Conservation (phyloP, 768 basidiomycete species). For the Hypholoma sublateritium region DNA sequence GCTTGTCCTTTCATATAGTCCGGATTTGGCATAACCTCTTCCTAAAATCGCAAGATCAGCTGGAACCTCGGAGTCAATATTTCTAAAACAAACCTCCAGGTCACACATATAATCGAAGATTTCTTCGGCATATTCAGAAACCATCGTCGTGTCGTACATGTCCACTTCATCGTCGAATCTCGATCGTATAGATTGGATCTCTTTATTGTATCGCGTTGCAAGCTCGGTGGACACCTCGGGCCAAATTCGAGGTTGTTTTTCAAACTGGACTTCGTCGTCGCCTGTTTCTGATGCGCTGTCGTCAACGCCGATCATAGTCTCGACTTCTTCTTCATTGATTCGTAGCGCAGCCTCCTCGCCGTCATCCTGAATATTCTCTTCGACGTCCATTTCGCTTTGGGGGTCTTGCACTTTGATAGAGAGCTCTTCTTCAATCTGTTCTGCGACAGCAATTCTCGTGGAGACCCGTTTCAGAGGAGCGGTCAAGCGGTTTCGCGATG, state of each 20-base stretch:
- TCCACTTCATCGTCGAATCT: slow-evolving; percentile 70
- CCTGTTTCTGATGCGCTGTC: slow-evolving; percentile 46
- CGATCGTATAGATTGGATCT: slow-evolving; percentile 69
- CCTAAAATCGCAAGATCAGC: slow-evolving; percentile 40
- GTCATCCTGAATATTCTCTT: slow-evolving; percentile 36
- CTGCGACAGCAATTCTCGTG: slow-evolving; percentile 37
- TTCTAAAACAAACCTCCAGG: slow-evolving; percentile 67
- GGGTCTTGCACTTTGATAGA: slow-evolving; percentile 29
- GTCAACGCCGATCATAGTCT: slow-evolving; percentile 60
- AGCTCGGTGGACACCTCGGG: slow-evolving; percentile 71
- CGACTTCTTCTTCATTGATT: slow-evolving; percentile 55
- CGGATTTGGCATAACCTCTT: slow-evolving; percentile 85
- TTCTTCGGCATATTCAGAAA: slow-evolving; percentile 97
- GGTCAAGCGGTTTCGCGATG: slow-evolving; percentile 29
- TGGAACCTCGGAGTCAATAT: slow-evolving; percentile 16
- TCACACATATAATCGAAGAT: slow-evolving; percentile 96
- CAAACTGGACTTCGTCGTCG: slow-evolving; percentile 25
- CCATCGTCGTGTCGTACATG: slow-evolving; percentile 89
- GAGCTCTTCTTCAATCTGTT: slow-evolving; percentile 41
- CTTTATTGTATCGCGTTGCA: slow-evolving; percentile 52
- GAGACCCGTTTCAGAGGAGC: slow-evolving; percentile 37
- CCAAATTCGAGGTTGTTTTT: slow-evolving; percentile 59
- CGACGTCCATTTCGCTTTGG: slow-evolving; percentile 66
- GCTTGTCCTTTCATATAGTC: slow-evolving; percentile 93
- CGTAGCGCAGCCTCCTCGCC: slow-evolving; percentile 43